Conservation (phyloP, 1,139 yeast genomes). For the Debaryomyces subglobosus region DNA sequence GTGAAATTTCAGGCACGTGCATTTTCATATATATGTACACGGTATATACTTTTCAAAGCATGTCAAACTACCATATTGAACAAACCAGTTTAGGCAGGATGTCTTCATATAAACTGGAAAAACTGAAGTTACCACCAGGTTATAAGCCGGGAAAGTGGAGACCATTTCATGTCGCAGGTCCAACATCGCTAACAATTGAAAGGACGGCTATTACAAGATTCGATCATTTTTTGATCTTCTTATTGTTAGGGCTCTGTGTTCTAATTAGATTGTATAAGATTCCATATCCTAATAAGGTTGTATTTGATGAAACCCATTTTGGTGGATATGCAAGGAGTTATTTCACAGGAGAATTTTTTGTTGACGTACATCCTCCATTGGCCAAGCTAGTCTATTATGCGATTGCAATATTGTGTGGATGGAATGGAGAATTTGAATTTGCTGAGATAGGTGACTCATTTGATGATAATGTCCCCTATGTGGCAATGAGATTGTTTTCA, state of each 20-base stretch:
- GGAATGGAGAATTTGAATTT: slow-evolving; percentile 46
- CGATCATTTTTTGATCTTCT: slow-evolving; percentile 27
- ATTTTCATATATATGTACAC: not conserved
- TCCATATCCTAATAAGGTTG: slow-evolving; percentile 75
- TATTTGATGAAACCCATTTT: slow-evolving; percentile 86
- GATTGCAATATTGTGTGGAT: slow-evolving; percentile 44
- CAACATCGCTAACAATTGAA: slow-evolving; percentile 12
- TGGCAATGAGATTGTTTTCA: slow-evolving; percentile 37
- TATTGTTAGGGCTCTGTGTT: slow-evolving; percentile 24
- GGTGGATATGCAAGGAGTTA: slow-evolving; percentile 48
- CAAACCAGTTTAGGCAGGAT: not conserved
- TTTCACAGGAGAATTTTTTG: slow-evolving; percentile 59
- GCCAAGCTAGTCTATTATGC: slow-evolving; percentile 51
- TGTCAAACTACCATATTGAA: not conserved
- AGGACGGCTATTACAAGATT: slow-evolving; percentile 13
- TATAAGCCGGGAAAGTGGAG: slow-evolving; percentile 21
- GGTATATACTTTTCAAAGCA: not conserved
- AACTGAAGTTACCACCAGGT: slow-evolving; percentile 5
- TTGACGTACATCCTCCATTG: slow-evolving; percentile 68
- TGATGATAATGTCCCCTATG: slow-evolving; percentile 33
- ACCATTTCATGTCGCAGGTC: slow-evolving; percentile 16
- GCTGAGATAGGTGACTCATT: slow-evolving; percentile 36
- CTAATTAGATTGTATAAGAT: slow-evolving; percentile 56
- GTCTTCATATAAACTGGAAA: slow-evolving; percentile 3
- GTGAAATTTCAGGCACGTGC: slow-evolving; percentile 1